A percentile compares a stretch with the other conserved stretches of the same genome.
phyloP scores from a whole-genome alignment of 768 basidiomycete species.

The Tylopilus intermedius region DNA sequence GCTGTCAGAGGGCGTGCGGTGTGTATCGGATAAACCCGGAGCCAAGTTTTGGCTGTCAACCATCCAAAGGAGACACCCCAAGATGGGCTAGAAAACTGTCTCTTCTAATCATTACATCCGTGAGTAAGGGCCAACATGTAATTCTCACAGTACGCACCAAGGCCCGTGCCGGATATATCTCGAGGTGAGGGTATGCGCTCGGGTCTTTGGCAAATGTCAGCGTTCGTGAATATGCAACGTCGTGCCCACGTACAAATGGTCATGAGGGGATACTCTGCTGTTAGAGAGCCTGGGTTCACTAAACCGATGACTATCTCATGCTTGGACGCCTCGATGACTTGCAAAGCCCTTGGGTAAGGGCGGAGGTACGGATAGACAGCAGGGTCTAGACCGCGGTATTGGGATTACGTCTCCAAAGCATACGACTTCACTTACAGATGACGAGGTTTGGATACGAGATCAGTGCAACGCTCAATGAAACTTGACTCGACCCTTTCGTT shows the following conservation, averaged over 20 bases:
- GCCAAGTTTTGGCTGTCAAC: constrained; percentile 17
- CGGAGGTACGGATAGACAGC: constrained; percentile 39
- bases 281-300: constrained; percentile 4
- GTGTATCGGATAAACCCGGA: constrained; percentile 18
- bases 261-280: constrained; percentile 23
- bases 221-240: background rate
- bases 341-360: constrained; percentile 33
- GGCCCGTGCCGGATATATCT: constrained; percentile 33
- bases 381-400: constrained; percentile 29
- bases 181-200: constrained; percentile 36
- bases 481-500: background rate
- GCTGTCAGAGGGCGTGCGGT: background rate
- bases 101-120: constrained; percentile 4
- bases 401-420: background rate
- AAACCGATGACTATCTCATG: constrained; percentile 31
- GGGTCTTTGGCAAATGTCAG: constrained; percentile 34
- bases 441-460: constrained; percentile 13
- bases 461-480: background rate
- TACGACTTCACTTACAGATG: constrained; percentile 12
- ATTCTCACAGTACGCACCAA: constrained; percentile 7
- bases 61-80: constrained; percentile 22
- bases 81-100: background rate
- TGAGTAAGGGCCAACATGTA: background rate
- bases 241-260: constrained; percentile 24
- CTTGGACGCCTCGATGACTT: constrained; percentile 41